These are phyloP conservation scores for Auricularia sp. DNA, from an alignment of 768 basidiomycete species.

Conservation along the genomic window DNA sequence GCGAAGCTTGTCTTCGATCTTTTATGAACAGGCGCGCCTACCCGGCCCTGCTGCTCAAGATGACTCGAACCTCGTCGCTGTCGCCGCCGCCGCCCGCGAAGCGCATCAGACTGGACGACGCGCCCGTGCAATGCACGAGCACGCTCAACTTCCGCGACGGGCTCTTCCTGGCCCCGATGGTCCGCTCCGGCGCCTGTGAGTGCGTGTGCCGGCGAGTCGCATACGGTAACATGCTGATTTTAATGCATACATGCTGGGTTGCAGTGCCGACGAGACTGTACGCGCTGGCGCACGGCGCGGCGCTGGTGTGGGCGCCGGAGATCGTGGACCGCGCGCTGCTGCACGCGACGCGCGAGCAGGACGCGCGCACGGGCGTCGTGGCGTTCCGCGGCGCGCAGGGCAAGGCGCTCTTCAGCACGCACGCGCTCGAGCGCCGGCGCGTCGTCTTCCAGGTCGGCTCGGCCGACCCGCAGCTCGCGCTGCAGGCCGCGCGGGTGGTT, in stretches of 20 bases:
- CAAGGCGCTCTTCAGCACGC: conserved; percentile 82
- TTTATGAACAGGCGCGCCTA: neutral
- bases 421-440: conserved; percentile 89
- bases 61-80: conserved; percentile 3
- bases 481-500: conserved; percentile 81
- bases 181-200: conserved; percentile 82
- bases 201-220: conserved; percentile 10
- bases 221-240: neutral
- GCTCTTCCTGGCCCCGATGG: conserved; percentile 97
- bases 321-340: conserved; percentile 94
- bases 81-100: conserved; percentile 29
- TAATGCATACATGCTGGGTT: conserved; percentile 9
- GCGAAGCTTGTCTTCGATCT: neutral
- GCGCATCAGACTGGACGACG: conserved; percentile 42
- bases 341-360: conserved; percentile 70
- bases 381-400: conserved; percentile 73
- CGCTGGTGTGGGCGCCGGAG: conserved; percentile 94
- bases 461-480: conserved; percentile 79
- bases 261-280: conserved; percentile 79
- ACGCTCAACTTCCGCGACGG: conserved; percentile 71
- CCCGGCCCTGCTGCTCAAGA: conserved; percentile 1
- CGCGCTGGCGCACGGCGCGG: conserved; percentile 86
- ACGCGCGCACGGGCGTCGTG: conserved; percentile 81
- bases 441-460: conserved; percentile 95
- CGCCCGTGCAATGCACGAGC: neutral